Evolutionary conservation across 2,329 filamentous ascomycete genomes (phyloP).

Genomic region (Venturia oleaginea): DNA sequence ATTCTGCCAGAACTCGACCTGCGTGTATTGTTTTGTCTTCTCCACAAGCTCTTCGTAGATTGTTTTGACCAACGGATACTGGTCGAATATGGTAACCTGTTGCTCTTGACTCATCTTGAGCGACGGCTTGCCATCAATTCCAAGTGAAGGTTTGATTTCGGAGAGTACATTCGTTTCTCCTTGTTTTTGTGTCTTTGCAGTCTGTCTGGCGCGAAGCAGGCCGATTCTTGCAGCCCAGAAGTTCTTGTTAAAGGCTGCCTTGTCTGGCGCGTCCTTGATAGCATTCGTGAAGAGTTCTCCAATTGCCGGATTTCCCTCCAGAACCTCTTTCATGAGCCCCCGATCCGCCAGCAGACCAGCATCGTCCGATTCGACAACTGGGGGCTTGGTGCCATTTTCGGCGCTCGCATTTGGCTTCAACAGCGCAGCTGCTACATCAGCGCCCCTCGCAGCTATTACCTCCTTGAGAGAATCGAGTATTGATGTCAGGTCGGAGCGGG

Average conservation of each 20-base stretch:
- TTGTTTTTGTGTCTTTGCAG: constrained; percentile 75
- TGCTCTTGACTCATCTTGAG: constrained; percentile 85
- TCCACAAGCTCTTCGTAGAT: constrained; percentile 85
- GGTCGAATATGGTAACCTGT: constrained; percentile 83
- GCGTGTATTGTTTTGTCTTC: constrained; percentile 44
- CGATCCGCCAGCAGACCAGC: constrained; percentile 66
- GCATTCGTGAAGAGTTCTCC: constrained; percentile 83
- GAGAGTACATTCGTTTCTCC: constrained; percentile 92
- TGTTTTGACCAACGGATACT: constrained; percentile 81
- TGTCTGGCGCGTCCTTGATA: constrained; percentile 65
- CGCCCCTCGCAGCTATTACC: constrained; percentile 52
- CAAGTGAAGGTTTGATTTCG: constrained; percentile 70
- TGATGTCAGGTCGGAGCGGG: constrained; percentile 73
- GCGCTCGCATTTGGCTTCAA: constrained; percentile 41
- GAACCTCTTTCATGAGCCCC: constrained; percentile 75
- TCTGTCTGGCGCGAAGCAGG: constrained; percentile 79
- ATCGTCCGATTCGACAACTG: constrained; percentile 41
- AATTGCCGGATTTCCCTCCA: constrained; percentile 68
- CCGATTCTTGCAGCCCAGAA: constrained; percentile 91
- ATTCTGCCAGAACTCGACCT: constrained; percentile 80
- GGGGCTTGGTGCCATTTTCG: constrained; percentile 29
- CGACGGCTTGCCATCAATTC: constrained; percentile 60
- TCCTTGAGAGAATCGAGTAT: constrained; percentile 75
- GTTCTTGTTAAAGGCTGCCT: constrained; percentile 74
- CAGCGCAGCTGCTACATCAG: not conserved